These are phyloP conservation scores for Aspergillus asperescens DNA, from an alignment of 495 filamentous ascomycete genomes.

Conservation along the genomic window DNA sequence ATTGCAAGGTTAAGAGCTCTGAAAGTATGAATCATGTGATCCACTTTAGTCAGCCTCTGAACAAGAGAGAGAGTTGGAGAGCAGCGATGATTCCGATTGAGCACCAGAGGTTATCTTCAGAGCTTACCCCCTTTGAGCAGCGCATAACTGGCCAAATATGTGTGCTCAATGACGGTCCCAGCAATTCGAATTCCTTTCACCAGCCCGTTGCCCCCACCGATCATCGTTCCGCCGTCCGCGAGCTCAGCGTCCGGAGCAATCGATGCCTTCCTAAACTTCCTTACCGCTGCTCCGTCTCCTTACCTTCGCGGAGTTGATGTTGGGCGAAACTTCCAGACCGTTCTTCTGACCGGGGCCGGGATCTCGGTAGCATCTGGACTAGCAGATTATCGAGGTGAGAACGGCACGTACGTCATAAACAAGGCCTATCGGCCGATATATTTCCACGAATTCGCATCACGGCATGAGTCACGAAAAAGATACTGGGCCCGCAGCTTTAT, in stretches of 20 bases:
- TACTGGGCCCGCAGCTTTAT: slow-evolving; percentile 97
- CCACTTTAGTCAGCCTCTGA: background rate
- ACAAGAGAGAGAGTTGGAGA: background rate
- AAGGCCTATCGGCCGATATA: slow-evolving; percentile 87
- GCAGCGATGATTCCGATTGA: background rate
- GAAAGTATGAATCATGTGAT: background rate
- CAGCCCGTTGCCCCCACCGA: slow-evolving; percentile 70
- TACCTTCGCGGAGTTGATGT: slow-evolving; percentile 45
- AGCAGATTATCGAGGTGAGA: slow-evolving; percentile 84
- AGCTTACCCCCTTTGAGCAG: background rate
- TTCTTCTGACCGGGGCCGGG: slow-evolving; percentile 87
- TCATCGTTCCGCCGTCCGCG: slow-evolving; percentile 66
- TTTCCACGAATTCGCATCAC: slow-evolving; percentile 76
- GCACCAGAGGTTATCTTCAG: no score
- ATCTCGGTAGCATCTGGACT: slow-evolving; percentile 91
- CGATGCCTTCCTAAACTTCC: slow-evolving; percentile 67
- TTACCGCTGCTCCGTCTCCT: slow-evolving; percentile 51
- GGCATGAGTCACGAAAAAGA: slow-evolving; percentile 82
- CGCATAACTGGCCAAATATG: slow-evolving; percentile 18
- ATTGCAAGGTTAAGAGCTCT: background rate
- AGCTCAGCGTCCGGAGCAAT: slow-evolving; percentile 66
- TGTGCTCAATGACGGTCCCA: slow-evolving; percentile 54
- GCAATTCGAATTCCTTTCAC: slow-evolving; percentile 90
- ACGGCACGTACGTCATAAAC: slow-evolving; percentile 90
- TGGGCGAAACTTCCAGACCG: slow-evolving; percentile 47